Base-by-base conservation (phyloP, 1,284 basidiomycete species). In the Neonothopanus nambi region DNA sequence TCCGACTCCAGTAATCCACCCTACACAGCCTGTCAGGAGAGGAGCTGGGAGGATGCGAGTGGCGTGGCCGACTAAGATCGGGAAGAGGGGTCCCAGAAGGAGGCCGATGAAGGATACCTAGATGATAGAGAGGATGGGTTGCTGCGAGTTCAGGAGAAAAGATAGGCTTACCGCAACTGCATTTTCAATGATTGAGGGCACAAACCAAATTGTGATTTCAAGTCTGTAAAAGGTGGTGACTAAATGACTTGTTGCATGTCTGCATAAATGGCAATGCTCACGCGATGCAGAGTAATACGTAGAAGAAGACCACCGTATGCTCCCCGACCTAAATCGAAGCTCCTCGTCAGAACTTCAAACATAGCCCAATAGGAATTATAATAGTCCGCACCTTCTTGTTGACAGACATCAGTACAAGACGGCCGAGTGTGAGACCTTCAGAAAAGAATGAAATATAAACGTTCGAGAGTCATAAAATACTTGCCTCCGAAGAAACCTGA, bases 201-300 rank as follows among this genome's bases (percentile, higher is more conserved):
- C 74, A 26, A 75, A 69, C 81, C 80, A 83, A 42, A 83, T 68
- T 18, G 78, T 71, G 15, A 80, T 60, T 58, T 82, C 75, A 33
- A 83, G 68, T 15, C 75, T 76, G 49, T 4, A 48, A 3, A 48
- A 45, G 11, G 47, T 11, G 40, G 38, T 28, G 15, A 45, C 21
- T 13, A 35, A 33, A 21, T 33, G 15, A 17, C 11, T 20, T 3
- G 7, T 18, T 13, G 40, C 9, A 15, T 26, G 8, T 3, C 15
- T 11, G 18, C 3, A 28, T 15, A n/a, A 47, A 36, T 24, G 48
- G 6, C n/a, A 57, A n/a, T 8, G 13, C 30, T 33, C 45, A 59
- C 63, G 53, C 68, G 15, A 67, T 63, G n/a, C 57, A 54, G 18
- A 65, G 54, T 3, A 48, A 21, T 1, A 53, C 53, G 39, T 65